Evolutionary conservation across 2,329 filamentous ascomycete genomes (phyloP), one percentile per base, ranked within the genome.

Genomic region (Lojkania enalia): DNA sequence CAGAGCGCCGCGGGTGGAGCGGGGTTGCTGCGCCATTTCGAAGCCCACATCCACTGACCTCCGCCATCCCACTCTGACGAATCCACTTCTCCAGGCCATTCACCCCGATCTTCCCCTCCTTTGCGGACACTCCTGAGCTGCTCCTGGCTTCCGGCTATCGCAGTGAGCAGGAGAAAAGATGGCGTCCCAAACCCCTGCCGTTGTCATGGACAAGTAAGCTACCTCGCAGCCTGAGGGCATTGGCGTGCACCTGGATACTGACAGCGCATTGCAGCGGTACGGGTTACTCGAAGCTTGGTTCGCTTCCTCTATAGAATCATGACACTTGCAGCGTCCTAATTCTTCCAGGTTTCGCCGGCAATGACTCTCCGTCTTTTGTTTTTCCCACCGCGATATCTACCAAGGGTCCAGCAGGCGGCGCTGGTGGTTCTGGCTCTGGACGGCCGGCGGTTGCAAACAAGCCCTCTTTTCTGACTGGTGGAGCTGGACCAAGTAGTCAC

Each of bases 181-280:
- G 94, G 92, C 94, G 71, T 87, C 88, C 78, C 92, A 97, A 84
- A 97, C 94, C 71, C 94, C 94, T 66, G 94, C 94, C 88, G 94
- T 99, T 96, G 94, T 99, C 90, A 99, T 99, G 92, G 94, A 99
- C 94, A 99, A 99, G 94, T 96, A 86, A 77, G 90, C 82, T 67
- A 48, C 53, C 52, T 38, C 48, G 54, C 57, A 59, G 58, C 58
- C 63, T 57, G 54, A 52, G 53, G 54, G 47, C 58, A 51, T 41
- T 49, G 50, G 54, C 44, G 40, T 54, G 53, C 60, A 58, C 62
- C 61, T 55, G 59, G 58, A 60, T 66, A 66, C 66, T 69, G 54
- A 67, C 63, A 42, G 38, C 50, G 36, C 66, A 78, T 67, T 56
- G 44, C 74, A 99, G 94, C 87, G 94, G 94, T 79, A 99, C 94